These are phyloP conservation scores for Saksenaea oblongispora DNA, from an alignment of 371 early-diverging fungal species.

Conservation along the genomic window DNA sequence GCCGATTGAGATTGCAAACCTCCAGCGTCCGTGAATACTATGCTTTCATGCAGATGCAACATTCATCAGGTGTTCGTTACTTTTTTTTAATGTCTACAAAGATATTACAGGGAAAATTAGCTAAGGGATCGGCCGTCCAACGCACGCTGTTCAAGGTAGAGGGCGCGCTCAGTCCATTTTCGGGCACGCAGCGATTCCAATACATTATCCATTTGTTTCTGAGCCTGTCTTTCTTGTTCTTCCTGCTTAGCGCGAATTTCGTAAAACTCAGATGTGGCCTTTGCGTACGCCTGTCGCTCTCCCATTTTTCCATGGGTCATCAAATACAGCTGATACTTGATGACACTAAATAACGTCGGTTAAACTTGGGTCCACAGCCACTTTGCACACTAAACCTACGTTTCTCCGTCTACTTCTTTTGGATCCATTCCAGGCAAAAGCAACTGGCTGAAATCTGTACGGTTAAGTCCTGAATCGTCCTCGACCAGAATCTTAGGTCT, in stretches of 20 bases:
- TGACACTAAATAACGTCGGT: conserved; percentile 49
- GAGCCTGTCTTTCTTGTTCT: conserved; percentile 63
- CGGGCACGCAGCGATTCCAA: conserved; percentile 23
- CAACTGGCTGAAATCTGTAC: conserved; percentile 47
- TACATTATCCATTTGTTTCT: conserved; percentile 47
- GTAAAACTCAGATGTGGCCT: conserved; percentile 74
- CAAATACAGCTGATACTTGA: conserved; percentile 77
- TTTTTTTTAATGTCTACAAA: not conserved
- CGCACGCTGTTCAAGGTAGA: conserved; percentile 42
- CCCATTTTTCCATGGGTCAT: conserved; percentile 62
- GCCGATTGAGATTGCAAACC: too few relatives aligned
- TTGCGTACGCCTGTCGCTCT: conserved; percentile 74
- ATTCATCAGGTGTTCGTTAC: not conserved
- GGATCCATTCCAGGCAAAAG: conserved; percentile 55
- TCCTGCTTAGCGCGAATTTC: conserved; percentile 74
- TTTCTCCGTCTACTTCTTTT: conserved; percentile 63
- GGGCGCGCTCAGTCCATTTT: conserved; percentile 33
- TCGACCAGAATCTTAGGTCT: conserved; percentile 71
- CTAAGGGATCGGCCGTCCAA: conserved; percentile 9
- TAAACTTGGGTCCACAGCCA: not conserved
- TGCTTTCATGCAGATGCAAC: not conserved
- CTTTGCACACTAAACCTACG: conserved; percentile 47
- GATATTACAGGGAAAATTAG: not conserved
- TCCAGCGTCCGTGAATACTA: too few relatives aligned
- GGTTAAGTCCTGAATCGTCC: conserved; percentile 44